A percentile compares a stretch with the other conserved stretches of the same genome.
These are phyloP conservation scores for Blakeslea trispora DNA, from an alignment of 371 early-diverging fungal genomes.

Conservation along the genomic window DNA sequence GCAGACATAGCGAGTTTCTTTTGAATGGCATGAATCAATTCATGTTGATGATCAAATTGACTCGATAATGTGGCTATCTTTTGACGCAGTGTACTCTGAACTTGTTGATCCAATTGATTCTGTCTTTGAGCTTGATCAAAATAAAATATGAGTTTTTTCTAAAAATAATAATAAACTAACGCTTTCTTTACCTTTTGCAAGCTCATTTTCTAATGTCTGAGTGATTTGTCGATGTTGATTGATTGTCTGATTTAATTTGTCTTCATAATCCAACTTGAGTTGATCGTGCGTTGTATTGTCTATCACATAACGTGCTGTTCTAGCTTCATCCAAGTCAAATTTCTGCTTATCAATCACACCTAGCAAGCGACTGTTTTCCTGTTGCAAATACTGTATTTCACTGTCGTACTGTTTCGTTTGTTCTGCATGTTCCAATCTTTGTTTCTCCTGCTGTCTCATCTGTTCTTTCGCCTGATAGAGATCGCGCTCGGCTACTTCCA, in stretches of 20 bases:
- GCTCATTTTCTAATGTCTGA: no score
- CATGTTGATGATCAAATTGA: not conserved
- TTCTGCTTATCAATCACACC: slow-evolving; percentile 33
- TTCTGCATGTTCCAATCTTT: not conserved
- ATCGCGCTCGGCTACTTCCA: not conserved
- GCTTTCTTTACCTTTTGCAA: no score
- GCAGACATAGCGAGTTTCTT: not conserved
- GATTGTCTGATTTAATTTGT: not conserved
- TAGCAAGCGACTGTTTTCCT: slow-evolving; percentile 20
- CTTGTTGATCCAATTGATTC: not conserved
- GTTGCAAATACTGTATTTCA: not conserved
- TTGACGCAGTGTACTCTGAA: not conserved
- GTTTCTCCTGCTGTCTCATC: slow-evolving; percentile 1
- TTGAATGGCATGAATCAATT: not conserved
- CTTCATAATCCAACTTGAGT: not conserved
- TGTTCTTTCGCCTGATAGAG: slow-evolving; percentile 7
- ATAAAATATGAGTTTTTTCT: no score
- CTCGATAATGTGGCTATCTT: not conserved
- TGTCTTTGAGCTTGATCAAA: not conserved
- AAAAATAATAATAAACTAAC: no score
- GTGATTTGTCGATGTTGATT: no score
- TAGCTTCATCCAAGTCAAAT: slow-evolving; percentile 34
- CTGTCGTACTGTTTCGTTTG: no score
- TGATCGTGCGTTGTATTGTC: not conserved
- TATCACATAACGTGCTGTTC: not conserved